Evolutionary conservation across 2,329 filamentous ascomycete species (phyloP).

Genomic region (Paramyrothecium roridum): DNA sequence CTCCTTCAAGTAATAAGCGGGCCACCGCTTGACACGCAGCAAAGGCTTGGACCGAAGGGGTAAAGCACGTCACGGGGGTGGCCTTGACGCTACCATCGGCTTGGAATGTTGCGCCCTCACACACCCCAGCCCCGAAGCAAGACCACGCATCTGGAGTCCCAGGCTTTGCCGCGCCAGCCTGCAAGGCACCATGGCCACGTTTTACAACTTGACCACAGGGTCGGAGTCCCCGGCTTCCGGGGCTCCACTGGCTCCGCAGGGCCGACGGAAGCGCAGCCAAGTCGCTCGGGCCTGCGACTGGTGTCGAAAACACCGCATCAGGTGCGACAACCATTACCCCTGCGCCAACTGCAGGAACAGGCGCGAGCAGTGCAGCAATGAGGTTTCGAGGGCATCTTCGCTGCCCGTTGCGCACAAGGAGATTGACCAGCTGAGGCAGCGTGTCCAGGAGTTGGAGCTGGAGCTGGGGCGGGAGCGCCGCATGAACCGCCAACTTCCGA

Average conservation of each 20-base stretch:
- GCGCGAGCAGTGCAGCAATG: constrained; percentile 16
- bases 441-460: constrained; percentile 14
- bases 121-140: no score
- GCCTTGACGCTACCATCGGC: no score
- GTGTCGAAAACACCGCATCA: constrained; percentile 24
- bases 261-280: constrained; percentile 21
- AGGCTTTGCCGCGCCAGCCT: no score
- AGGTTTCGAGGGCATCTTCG: constrained; percentile 19
- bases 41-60: no score
- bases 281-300: constrained; percentile 26
- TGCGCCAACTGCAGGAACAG: constrained; percentile 21
- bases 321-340: constrained; percentile 22
- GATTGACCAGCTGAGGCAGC: constrained; percentile 13
- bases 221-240: background rate
- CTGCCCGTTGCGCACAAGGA: constrained; percentile 14
- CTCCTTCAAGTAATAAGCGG: no score
- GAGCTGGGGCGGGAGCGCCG: constrained; percentile 5
- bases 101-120: no score
- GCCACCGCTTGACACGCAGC: no score
- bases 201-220: no score
- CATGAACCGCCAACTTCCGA: background rate
- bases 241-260: background rate
- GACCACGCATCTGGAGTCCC: no score
- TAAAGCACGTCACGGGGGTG: no score
- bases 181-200: no score